Base-by-base conservation (phyloP, 768 basidiomycete genomes). In the Boletus tylopilopsis region DNA sequence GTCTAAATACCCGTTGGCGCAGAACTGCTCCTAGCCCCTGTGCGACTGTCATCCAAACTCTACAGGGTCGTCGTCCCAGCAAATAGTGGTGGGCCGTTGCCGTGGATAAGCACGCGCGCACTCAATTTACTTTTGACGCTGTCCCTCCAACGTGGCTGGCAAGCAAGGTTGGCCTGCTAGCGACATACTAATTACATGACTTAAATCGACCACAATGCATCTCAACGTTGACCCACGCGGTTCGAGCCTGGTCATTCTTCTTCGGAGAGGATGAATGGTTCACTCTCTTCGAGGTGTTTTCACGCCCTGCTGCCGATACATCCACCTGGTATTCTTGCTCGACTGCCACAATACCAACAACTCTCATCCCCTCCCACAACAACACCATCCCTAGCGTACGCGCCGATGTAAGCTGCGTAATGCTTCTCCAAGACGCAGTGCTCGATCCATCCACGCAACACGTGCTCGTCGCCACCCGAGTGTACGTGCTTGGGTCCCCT, bases 161-260 rank as follows among this genome's bases (percentile, higher is more conserved):
- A 23, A 13, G 18, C 7, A 32, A 41, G 40, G 60, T 62, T n/a
- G 6, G 29, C 8, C n/a, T 18, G 6, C 16, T 23, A 23, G 18
- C 16, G 13, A 16, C 25, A 23, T 25, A 61, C 57, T 12, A 38
- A 3, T 3, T 33, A n/a, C 6, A n/a, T n/a, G n/a, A n/a, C n/a
- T n/a, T n/a, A n/a, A n/a, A n/a, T 30, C 13, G n/a, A n/a, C n/a
- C n/a, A n/a, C n/a, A n/a, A n/a, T n/a, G n/a, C 23, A 22, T 62
- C 21, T 62, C 61, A 8, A 62, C 61, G 4, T 57, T 52, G 19
- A 60, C 61, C 2, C 58, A 63, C 6, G 13, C 60, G 2, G 25
- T 63, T 3, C 41, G 52, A 8, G 16, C 30, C 24, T n/a, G n/a
- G n/a, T n/a, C n/a, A n/a, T n/a, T n/a, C n/a, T n/a, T n/a, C n/a